Conservation (phyloP, 164 flowering plant genomes). For the Malania oleifera region DNA sequence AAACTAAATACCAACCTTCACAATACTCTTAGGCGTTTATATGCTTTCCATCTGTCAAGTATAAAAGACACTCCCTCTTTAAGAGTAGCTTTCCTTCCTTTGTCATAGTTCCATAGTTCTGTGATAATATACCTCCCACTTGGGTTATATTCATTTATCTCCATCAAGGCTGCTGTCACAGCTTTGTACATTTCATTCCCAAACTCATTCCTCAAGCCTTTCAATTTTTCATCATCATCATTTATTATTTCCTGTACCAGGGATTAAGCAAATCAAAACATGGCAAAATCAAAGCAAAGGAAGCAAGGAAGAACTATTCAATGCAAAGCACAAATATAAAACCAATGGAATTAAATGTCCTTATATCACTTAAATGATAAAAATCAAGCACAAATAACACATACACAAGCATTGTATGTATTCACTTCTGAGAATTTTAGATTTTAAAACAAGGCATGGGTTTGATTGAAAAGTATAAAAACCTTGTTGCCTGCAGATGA, state of each 20-base stretch:
- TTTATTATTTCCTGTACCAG: constrained; percentile 42
- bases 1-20: constrained; percentile 19
- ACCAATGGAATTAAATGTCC: too few relatives aligned
- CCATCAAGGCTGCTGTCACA: constrained; percentile 34
- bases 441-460: too few relatives aligned
- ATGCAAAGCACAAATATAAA: not conserved
- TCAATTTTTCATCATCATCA: constrained; percentile 45
- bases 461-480: too few relatives aligned
- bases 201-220: constrained; percentile 27
- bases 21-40: constrained; percentile 23
- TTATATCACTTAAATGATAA: too few relatives aligned
- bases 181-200: constrained; percentile 41
- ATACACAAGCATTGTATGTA: too few relatives aligned
- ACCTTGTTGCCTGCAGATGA: not conserved
- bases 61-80: constrained; percentile 34
- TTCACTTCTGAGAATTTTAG: too few relatives aligned
- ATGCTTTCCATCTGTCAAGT: constrained; percentile 23
- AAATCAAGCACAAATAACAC: too few relatives aligned
- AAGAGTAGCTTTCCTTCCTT: constrained; percentile 45
- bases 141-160: constrained; percentile 54
- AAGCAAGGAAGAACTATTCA: not conserved
- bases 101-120: constrained; percentile 53
- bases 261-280: not conserved
- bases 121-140: constrained; percentile 43
- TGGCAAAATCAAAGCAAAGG: not conserved